Evolutionary conservation across 169 alveolate species (phyloP), one percentile per base, ranked within the genome.

Genomic region (Plasmodium knowlesi): DNA sequence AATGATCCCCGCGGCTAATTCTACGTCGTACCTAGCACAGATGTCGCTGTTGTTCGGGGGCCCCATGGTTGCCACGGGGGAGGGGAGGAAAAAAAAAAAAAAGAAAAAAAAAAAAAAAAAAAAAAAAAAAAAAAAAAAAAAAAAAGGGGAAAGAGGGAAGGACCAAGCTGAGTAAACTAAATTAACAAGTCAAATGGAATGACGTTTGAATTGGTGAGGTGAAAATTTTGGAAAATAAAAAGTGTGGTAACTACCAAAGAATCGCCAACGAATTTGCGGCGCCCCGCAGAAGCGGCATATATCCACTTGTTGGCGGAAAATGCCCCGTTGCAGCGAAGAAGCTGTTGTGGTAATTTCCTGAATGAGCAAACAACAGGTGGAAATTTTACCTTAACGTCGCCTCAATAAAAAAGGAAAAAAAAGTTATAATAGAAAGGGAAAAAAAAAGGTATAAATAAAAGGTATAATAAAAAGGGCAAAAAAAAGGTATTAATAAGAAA

Each of bases 1-100:
- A 61, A 89, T 89, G 39, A 89, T 79, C 19, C 32, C 43, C 34
- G 79, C 19, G n/a, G 82, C 71, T 89, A 89, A 79, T 43, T 89
- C 79, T 2, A 89, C 28, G n/a, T 89, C 71, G 39, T 89, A 89
- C 74, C 37, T 89, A 61, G 43, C 74, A 46, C 8, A 34, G 71
- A 89, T 74, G n/a, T 53, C 85, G 32, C 70, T 57, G 14, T 30
- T 61, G 43, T 70, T 43, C 14, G 25, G 54, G 57, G 57, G 37
- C 85, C n/a, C 43, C 41, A 30, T 86, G 57, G 30, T 28, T 37
- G 28, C 10, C n/a, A 12, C 4, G 19, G 70, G 41, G 32, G 46
- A 19, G 53, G 14, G 3, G 34, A n/a, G 3, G 5, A 74, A 74
- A 34, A 30, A 3, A 34, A 50, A 25, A 32, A 74, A 74, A 74